Conservation (phyloP, 106 monocot species). For the Dendrobium officinale region DNA sequence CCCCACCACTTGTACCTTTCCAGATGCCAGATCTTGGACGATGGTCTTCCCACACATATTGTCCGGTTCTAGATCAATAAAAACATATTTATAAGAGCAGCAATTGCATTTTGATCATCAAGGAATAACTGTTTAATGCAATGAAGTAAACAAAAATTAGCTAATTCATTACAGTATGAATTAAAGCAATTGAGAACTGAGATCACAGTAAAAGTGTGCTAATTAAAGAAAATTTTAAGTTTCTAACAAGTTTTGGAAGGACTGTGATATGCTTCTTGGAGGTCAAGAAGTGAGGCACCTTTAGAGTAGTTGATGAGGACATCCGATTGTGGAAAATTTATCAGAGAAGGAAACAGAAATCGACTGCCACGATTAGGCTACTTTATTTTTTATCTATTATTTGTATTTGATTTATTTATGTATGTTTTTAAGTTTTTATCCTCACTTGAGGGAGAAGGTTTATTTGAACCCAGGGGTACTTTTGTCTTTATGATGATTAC, state of each 20-base stretch:
- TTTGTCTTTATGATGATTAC: too few species aligned
- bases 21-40: conserved; percentile 63
- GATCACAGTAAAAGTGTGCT: background rate
- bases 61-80: conserved; percentile 53
- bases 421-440: too few species aligned
- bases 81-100: background rate
- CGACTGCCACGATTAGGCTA: too few species aligned
- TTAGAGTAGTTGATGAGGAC: too few species aligned
- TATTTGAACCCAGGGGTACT: too few species aligned
- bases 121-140: background rate
- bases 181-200: background rate
- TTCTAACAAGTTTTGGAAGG: background rate
- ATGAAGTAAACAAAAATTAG: background rate
- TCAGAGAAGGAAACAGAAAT: too few species aligned
- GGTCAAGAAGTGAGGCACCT: too few species aligned
- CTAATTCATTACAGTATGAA: background rate
- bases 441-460: too few species aligned
- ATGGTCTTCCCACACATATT: conserved; percentile 96
- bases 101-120: background rate
- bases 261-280: too few species aligned
- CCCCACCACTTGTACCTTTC: conserved; percentile 93
- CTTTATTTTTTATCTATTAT: too few species aligned
- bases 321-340: too few species aligned
- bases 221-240: background rate
- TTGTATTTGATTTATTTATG: too few species aligned